Base-by-base conservation (phyloP, 2,329 filamentous ascomycete genomes). In the Beauveria australis region DNA sequence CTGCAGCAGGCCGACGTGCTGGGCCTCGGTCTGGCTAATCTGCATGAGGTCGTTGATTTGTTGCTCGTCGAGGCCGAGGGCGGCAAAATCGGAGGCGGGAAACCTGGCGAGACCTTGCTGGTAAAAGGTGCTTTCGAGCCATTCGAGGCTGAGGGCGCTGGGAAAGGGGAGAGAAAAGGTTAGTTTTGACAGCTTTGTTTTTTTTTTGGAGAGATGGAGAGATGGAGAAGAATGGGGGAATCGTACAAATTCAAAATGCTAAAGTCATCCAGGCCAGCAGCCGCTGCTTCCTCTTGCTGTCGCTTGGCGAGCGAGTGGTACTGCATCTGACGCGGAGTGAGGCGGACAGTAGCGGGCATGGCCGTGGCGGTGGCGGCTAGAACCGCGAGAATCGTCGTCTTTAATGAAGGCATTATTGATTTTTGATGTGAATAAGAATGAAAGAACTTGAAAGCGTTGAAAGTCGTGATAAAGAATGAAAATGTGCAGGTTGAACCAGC, bases 121-220 rank as follows among this genome's bases (percentile, higher is more conserved):
- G 73, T 89, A 89, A 74, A 89, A 89, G 60, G 76, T 77, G 63
- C 82, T 75, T 72, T 89, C 86, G 33, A 84, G 78, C 59, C 81
- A 77, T 71, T 84, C 81, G 5, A 83, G 76, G 1, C 76, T 76
- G 24, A 80, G 69, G 22, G 78, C 78, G 56, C 79, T 80, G 71
- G 24, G 28, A 28, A 18, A n/a, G 9, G 19, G 33, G 14, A 5
- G 24, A 24, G 22, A 24, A 5, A 24, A 24, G 24, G 24, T 24
- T 24, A 24, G 24, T 24, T 24, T 24, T 24, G 24, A 24, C 24
- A 24, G 4, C 3, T 3, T 24, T 24, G 5, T 24, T 24, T 24
- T 24, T 24, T 24, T 24, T 24, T n/a, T n/a, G n/a, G n/a, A n/a
- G n/a, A n/a, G n/a, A n/a, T 24, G 24, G 24, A 24, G 24, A 24